Evolutionary conservation across 441 rosid species (phyloP), one percentile per base, ranked within the genome.

Genomic region (Pelargonium fulgidum): DNA sequence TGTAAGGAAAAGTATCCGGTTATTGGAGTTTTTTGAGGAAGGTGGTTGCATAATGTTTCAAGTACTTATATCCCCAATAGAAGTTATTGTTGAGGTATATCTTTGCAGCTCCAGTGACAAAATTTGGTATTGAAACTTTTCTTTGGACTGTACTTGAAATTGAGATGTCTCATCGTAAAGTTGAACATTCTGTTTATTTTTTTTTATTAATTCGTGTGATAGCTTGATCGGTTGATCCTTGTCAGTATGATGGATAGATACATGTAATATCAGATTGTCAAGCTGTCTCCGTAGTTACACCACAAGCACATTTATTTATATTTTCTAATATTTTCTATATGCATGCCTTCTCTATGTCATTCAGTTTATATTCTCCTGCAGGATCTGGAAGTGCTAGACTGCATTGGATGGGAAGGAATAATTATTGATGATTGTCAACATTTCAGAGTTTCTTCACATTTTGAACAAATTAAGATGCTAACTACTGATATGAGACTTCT

Each of bases 371-470:
- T 76, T 58, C 16, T 67, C 78, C 59, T 82, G 77, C 87, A 87
- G 92, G 92, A 87, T 78, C 50, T 81, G 59, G 39, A 67, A 47
- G 63, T 79, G 22, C 71, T 87, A 63, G 12, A 52, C 50, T 70
- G 66, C 24, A 78, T 77, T 63, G 76, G 73, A 70, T 87, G 91
- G 91, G 84, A 82, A 69, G 81, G 80, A 59, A 26, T 87, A 59
- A 73, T 85, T 54, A 70, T 87, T 69, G 89, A 87, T 73, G 89
- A 81, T 56, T 82, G 84, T 73, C 89, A 83, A 67, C 72, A 67
- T 45, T 52, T 76, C 7, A 70, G 70, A 29, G 70, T 78, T 64
- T 48, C 70, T 47, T 62, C 77, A 9, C 74, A 73, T 67, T 71
- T 77, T 76, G 80, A 77, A 67, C 73, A 81, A 65, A 59, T 87